Evolutionary conservation across 2,329 filamentous ascomycete species (phyloP).

Genomic region (Esteya vermicola): DNA sequence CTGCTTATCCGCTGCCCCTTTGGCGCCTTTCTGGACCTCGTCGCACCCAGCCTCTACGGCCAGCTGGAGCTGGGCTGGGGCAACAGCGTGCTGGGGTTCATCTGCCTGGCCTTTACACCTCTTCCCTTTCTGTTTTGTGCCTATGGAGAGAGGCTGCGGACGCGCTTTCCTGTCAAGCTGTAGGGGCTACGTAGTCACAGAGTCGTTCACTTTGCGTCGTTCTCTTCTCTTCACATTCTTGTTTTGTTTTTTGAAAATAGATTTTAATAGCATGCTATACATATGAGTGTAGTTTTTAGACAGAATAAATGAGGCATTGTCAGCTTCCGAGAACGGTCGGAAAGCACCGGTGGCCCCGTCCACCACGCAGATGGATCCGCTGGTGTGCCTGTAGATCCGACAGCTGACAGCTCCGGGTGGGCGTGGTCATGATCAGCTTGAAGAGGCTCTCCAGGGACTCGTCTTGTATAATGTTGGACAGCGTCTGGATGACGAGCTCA

Average conservation of each 20-base stretch:
- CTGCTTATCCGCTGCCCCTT: constrained; percentile 35
- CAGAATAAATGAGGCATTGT: no score
- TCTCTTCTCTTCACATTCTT: no score
- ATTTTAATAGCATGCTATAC: no score
- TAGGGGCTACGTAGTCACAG: no score
- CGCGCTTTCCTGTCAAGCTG: background rate
- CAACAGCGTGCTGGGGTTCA: constrained; percentile 39
- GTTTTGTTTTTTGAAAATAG: no score
- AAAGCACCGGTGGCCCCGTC: no score
- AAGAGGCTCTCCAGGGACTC: constrained; percentile 9
- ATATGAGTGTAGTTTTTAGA: no score
- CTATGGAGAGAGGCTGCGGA: constrained; percentile 1
- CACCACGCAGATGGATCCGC: no score
- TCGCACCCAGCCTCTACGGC: constrained; percentile 34
- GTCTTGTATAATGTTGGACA: background rate
- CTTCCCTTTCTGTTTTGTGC: background rate
- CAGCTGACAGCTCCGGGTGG: constrained; percentile 6
- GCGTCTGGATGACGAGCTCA: constrained; percentile 1
- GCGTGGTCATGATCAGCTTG: constrained; percentile 16
- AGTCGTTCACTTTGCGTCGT: no score
- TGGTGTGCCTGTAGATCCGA: background rate
- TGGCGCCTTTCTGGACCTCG: constrained; percentile 40
- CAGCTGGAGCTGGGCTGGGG: constrained; percentile 42
- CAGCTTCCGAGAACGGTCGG: no score
- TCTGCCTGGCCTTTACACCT: constrained; percentile 13